Conservation (phyloP, 2,329 filamentous ascomycete species). For the Colletotrichum neosansevieriae region DNA sequence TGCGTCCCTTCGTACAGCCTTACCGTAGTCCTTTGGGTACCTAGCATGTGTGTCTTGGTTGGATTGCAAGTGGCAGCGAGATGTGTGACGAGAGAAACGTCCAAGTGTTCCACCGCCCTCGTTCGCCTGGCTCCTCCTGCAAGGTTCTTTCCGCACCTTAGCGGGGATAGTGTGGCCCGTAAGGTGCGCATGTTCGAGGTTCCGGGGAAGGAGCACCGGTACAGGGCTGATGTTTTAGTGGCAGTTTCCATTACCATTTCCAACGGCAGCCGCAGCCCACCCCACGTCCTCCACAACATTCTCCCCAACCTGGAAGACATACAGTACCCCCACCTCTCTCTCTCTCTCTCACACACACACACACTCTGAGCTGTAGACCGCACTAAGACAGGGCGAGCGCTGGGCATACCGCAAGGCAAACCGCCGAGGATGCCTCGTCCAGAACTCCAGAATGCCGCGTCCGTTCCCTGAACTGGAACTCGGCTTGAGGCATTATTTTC, state of each 20-base stretch:
- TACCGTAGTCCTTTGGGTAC: neutral
- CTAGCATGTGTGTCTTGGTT: neutral
- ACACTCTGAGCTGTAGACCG: neutral
- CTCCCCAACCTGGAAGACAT: no score
- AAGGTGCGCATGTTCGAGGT: neutral
- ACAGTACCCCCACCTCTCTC: no score
- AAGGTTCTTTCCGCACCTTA: neutral
- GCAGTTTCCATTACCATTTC: neutral
- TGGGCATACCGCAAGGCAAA: conserved; percentile 37
- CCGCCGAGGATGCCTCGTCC: conserved; percentile 26
- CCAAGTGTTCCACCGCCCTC: neutral
- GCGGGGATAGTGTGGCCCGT: neutral
- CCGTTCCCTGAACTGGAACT: neutral
- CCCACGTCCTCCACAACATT: neutral
- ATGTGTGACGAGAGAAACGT: conserved; percentile 18
- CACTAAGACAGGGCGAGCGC: conserved; percentile 21
- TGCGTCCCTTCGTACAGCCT: conserved; percentile 12
- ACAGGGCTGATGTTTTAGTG: conserved; percentile 1
- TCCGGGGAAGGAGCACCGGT: neutral
- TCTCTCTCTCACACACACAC: neutral
- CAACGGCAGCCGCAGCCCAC: neutral
- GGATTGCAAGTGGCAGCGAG: conserved; percentile 2
- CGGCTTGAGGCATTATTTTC: conserved; percentile 30
- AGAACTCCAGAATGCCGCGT: no score
- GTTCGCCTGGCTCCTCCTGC: neutral